phyloP scores from a whole-genome alignment of 2,329 filamentous ascomycete species.

The Epichloe sylvatica region DNA sequence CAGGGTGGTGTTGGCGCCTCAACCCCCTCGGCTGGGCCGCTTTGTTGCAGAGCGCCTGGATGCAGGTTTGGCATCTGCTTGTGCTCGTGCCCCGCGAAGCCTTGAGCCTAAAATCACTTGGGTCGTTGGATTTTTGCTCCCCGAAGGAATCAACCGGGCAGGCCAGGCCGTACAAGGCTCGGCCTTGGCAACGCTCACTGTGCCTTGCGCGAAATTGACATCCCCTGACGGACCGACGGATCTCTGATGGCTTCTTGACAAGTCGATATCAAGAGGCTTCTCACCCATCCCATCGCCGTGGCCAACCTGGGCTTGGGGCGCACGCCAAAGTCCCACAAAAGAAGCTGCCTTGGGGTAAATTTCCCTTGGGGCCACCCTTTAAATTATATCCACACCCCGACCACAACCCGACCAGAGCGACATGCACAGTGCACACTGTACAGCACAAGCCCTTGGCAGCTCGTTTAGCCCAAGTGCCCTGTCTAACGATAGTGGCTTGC shows the following conservation, averaged over 20 bases:
- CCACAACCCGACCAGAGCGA: neutral
- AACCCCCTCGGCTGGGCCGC: neutral
- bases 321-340: slow-evolving; percentile 5
- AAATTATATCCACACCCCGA: neutral
- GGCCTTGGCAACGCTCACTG: neutral
- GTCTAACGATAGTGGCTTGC: slow-evolving; percentile 7
- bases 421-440: neutral
- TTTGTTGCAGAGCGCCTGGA: slow-evolving; percentile 1
- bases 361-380: neutral
- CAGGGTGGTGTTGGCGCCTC: neutral
- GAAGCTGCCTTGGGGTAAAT: neutral
- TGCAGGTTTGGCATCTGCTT: slow-evolving; percentile 2
- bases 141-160: neutral
- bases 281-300: slow-evolving; percentile 6
- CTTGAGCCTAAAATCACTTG: neutral
- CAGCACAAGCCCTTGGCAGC: neutral
- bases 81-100: neutral
- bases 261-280: neutral
- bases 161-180: too few relatives aligned
- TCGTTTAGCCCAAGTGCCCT: neutral
- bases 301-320: slow-evolving; percentile 1
- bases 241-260: neutral
- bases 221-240: neutral
- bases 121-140: neutral
- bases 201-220: neutral